Evolutionary conservation across 305 asterid genomes (phyloP).

Genomic region (Ajuga reptans): DNA sequence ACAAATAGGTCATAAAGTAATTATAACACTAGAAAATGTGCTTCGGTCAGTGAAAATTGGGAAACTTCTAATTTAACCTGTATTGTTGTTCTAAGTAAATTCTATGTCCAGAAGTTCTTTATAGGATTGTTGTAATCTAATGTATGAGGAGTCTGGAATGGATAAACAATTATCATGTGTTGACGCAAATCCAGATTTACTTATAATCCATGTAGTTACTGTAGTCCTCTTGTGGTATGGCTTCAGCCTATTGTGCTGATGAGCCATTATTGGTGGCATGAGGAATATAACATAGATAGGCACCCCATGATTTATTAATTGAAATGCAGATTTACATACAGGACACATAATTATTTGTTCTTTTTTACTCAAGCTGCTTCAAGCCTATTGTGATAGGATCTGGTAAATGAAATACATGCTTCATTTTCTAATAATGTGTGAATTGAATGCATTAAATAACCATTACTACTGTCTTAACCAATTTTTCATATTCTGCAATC

Average conservation of each 20-base stretch:
- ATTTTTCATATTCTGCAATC: constrained; percentile 23
- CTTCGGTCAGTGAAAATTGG: background rate
- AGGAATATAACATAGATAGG: constrained; percentile 6
- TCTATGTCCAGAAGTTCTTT: background rate
- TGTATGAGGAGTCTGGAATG: constrained; percentile 2
- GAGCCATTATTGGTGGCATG: background rate
- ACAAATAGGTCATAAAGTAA: background rate
- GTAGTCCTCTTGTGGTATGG: constrained; percentile 4
- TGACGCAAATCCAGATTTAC: constrained; percentile 7
- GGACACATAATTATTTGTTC: constrained; percentile 1
- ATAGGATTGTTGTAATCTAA: background rate
- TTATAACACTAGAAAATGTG: background rate
- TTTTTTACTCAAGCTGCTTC: constrained; percentile 16
- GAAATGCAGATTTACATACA: constrained; percentile 8
- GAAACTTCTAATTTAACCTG: background rate
- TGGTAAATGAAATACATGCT: constrained; percentile 4
- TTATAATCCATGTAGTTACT: constrained; percentile 5
- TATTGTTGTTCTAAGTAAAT: background rate
- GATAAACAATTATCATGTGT: background rate
- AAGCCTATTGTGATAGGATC: constrained; percentile 17
- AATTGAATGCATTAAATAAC: constrained; percentile 12
- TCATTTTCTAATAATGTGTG: constrained; percentile 8
- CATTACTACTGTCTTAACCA: constrained; percentile 20
- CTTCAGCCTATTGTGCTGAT: constrained; percentile 15
- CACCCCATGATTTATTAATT: background rate